phyloP scores from a whole-genome alignment of 352 stramenopile species.

The Pythium dissotocum region DNA sequence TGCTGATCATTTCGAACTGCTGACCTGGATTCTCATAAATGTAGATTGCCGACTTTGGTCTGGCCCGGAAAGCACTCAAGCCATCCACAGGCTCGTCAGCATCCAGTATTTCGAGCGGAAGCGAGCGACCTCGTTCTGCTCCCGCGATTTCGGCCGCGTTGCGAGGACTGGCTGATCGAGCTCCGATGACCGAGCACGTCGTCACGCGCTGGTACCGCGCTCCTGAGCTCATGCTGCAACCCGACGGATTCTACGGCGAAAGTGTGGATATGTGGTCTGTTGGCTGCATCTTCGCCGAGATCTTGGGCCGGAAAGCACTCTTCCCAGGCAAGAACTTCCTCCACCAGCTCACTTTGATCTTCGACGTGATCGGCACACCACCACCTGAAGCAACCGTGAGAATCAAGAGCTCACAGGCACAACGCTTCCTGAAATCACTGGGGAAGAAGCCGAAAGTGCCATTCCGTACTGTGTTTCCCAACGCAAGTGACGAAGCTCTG shows the following conservation, averaged over 20 bases:
- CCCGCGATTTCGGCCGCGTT: slow-evolving; percentile 33
- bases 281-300: slow-evolving; percentile 82
- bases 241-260: slow-evolving; percentile 83
- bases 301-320: slow-evolving; percentile 69
- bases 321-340: slow-evolving; percentile 84
- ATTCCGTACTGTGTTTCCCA: slow-evolving; percentile 54
- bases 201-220: slow-evolving; percentile 91
- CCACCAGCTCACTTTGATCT: slow-evolving; percentile 78
- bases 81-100: slow-evolving; percentile 4
- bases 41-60: slow-evolving; percentile 73
- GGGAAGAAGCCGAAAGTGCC: slow-evolving; percentile 57
- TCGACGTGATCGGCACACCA: slow-evolving; percentile 71
- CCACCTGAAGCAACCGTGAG: slow-evolving; percentile 38
- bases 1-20: too few relatives aligned
- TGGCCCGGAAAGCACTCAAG: slow-evolving; percentile 60
- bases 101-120: not conserved
- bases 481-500: slow-evolving; percentile 48
- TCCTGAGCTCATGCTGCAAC: slow-evolving; percentile 91
- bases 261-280: slow-evolving; percentile 93
- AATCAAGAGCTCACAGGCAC: slow-evolving; percentile 76
- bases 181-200: slow-evolving; percentile 81
- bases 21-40: not conserved
- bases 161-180: slow-evolving; percentile 26
- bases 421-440: slow-evolving; percentile 68
- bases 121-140: slow-evolving; percentile 50